phyloP scores from a whole-genome alignment of 1,284 basidiomycete genomes.

The Cryptococcus sp. region DNA sequence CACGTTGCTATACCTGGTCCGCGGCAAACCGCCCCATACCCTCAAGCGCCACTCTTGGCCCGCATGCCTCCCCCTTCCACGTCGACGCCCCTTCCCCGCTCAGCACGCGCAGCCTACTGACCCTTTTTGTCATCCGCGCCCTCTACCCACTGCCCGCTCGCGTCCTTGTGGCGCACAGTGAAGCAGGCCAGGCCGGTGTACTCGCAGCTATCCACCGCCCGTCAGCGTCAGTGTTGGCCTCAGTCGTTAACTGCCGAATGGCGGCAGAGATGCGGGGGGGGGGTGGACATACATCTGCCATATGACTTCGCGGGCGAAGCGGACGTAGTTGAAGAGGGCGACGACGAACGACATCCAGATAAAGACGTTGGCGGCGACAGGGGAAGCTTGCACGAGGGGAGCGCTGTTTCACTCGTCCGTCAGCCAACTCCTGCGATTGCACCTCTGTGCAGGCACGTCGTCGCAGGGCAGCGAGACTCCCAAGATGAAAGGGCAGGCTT shows the following conservation, averaged over 20 bases:
- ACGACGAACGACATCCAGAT: slow-evolving; percentile 57
- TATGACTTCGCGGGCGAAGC: slow-evolving; percentile 78
- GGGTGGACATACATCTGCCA: slow-evolving; percentile 59
- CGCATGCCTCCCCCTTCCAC: no score
- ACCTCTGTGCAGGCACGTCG: background rate
- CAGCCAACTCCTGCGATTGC: no score
- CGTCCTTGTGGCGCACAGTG: slow-evolving; percentile 77
- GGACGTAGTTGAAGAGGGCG: slow-evolving; percentile 67
- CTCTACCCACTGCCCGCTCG: slow-evolving; percentile 64
- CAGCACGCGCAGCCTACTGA: background rate
- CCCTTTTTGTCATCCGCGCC: slow-evolving; percentile 42
- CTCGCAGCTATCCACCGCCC: slow-evolving; percentile 59
- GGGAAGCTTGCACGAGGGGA: slow-evolving; percentile 48
- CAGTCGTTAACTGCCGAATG: background rate
- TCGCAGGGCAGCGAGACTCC: background rate
- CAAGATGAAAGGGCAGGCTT: slow-evolving; percentile 39
- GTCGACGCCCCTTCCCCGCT: background rate
- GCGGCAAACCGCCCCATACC: no score
- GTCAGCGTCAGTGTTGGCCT: no score
- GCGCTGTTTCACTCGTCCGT: slow-evolving; percentile 11
- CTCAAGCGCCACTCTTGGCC: no score
- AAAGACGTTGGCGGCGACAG: slow-evolving; percentile 60
- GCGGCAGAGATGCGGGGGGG: background rate
- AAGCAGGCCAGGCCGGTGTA: slow-evolving; percentile 87
- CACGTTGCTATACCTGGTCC: no score